Conservation (phyloP, 31 red algal species). For the Pterothamnion heteromorphum region DNA sequence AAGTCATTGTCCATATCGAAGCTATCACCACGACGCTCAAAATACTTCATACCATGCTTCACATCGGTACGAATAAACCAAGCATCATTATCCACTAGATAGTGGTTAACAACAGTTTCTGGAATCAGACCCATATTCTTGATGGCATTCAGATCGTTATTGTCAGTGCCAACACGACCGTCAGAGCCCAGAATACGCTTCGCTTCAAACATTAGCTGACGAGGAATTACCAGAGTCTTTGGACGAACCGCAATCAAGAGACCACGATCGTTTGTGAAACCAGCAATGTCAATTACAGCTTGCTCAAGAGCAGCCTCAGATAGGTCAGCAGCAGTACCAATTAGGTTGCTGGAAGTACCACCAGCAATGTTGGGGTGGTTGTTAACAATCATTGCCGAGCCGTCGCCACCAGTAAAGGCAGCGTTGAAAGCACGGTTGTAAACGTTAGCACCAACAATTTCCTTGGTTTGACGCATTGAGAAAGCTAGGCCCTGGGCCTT, state of each 20-base stretch:
- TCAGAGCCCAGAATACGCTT: neutral
- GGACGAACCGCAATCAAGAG: neutral
- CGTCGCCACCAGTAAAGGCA: neutral
- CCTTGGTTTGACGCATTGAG: neutral
- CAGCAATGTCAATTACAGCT: neutral
- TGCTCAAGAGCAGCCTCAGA: conserved; percentile 3
- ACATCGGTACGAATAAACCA: neutral
- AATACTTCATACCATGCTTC: neutral
- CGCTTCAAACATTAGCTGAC: neutral
- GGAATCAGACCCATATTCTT: neutral
- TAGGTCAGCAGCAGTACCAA: neutral
- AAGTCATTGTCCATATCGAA: conserved; percentile 13
- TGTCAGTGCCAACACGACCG: neutral
- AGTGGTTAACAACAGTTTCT: neutral
- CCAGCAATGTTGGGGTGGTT: neutral
- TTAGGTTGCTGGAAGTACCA: neutral
- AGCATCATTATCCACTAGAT: neutral
- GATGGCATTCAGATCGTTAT: neutral
- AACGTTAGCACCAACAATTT: neutral
- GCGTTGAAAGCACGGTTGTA: neutral
- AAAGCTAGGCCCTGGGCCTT: neutral
- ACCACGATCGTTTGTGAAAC: neutral
- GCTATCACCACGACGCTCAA: neutral
- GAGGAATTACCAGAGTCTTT: neutral
- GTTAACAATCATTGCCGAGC: neutral